phyloP scores from a whole-genome alignment of 192 early-diverging fungal species.

The Cetraspora pellucida region DNA sequence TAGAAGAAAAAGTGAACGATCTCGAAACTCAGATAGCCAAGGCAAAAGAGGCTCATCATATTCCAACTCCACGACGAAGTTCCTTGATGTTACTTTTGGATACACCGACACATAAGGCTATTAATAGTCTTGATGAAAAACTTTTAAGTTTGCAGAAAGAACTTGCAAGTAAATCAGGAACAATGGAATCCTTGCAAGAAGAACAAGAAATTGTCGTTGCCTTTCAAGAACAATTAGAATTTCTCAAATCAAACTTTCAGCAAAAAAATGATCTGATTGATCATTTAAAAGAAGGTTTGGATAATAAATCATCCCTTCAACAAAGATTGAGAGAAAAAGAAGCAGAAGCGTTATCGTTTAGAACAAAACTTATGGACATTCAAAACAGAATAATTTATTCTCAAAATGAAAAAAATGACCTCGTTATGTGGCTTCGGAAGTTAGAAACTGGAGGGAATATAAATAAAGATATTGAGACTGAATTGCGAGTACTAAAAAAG shows the following conservation, averaged over 20 bases:
- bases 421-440: neutral
- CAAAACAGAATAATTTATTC: neutral
- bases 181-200: neutral
- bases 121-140: conserved; percentile 18
- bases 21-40: conserved; percentile 17
- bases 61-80: conserved; percentile 21
- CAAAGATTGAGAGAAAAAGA: conserved; percentile 26
- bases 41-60: conserved; percentile 18
- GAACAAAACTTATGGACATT: conserved; percentile 2
- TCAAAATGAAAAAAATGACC: neutral
- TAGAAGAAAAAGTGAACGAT: conserved; percentile 19
- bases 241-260: conserved; percentile 1
- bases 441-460: neutral
- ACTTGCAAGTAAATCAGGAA: neutral
- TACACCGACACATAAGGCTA: neutral
- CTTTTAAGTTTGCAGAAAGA: conserved; percentile 22
- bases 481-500: neutral
- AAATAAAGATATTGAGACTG: neutral
- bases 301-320: conserved; percentile 17
- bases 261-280: conserved; percentile 34
- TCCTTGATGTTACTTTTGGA: neutral
- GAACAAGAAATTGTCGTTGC: conserved; percentile 16
- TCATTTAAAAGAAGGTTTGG: conserved; percentile 8
- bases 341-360: neutral
- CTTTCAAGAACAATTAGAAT: conserved; percentile 21